Percentiles rank a stretch among this genome's conserved stretches.
Conservation (phyloP, 2,329 filamentous ascomycete species). For the Cordyceps cicadae region DNA sequence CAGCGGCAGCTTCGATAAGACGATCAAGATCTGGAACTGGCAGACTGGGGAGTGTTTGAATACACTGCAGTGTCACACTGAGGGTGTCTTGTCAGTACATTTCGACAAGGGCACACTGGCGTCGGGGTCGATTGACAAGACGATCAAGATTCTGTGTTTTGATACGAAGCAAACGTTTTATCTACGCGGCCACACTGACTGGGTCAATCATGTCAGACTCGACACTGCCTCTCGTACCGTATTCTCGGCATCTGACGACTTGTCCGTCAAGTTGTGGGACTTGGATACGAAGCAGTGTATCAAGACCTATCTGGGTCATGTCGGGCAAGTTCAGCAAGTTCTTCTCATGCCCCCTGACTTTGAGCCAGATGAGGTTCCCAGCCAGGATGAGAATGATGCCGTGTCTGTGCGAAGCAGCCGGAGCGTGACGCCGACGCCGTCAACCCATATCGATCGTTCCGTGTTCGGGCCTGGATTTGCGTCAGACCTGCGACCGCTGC, state of each 20-base stretch:
- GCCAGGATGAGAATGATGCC: slow-evolving; percentile 45
- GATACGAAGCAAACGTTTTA: slow-evolving; percentile 71
- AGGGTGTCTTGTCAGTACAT: slow-evolving; percentile 79
- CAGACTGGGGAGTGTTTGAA: slow-evolving; percentile 78
- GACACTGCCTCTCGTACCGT: slow-evolving; percentile 76
- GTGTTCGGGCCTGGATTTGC: slow-evolving; percentile 57
- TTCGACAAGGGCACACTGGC: slow-evolving; percentile 79
- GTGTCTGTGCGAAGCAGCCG: slow-evolving; percentile 41
- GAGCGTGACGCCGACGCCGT: slow-evolving; percentile 32
- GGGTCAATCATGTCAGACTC: slow-evolving; percentile 93
- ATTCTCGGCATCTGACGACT: slow-evolving; percentile 89
- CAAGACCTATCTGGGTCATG: slow-evolving; percentile 73
- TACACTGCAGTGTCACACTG: slow-evolving; percentile 69
- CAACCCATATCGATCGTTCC: slow-evolving; percentile 37
- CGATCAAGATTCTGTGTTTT: slow-evolving; percentile 89
- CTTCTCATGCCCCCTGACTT: slow-evolving; percentile 78
- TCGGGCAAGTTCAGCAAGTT: slow-evolving; percentile 91
- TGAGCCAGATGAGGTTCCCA: slow-evolving; percentile 64
- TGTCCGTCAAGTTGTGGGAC: slow-evolving; percentile 87
- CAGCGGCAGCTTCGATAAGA: slow-evolving; percentile 79
- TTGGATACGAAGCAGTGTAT: slow-evolving; percentile 76
- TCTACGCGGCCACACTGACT: slow-evolving; percentile 79
- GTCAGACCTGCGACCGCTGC: slow-evolving; percentile 57
- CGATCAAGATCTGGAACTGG: slow-evolving; percentile 95
- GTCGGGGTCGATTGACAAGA: slow-evolving; percentile 82